Evolutionary conservation across 352 stramenopile genomes (phyloP), one percentile per base, ranked within the genome.

Genomic region (Aphanomyces astaci): DNA sequence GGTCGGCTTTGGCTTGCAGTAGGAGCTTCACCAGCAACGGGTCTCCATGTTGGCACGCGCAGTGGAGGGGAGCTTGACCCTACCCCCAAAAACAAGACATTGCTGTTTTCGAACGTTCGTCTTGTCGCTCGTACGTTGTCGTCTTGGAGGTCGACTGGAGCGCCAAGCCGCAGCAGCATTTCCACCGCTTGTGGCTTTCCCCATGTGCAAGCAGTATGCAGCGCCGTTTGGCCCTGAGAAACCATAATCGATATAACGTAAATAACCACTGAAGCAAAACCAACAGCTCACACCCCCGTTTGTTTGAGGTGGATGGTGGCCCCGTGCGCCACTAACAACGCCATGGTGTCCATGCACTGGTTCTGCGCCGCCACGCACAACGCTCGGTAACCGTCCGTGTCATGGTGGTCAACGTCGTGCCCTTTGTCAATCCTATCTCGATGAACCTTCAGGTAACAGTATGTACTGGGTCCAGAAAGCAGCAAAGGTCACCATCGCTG

Each of bases 121-220:
- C n/a, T n/a, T n/a, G n/a, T n/a, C n/a, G 30, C 55, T 63, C 65
- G 36, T 67, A 88, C 78, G 13, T 84, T 72, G 9, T 68, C 70
- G 62, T 90, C 81, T 17, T 71, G 71, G 17, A 68, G 56, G 5
- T 77, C 57, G 27, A 75, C 55, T 11, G 48, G 70, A 11, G 80
- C 76, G 7, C 76, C 60, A 22, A 76, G 71, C 4, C 52, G 30
- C 4, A 90, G 33, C 0, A 90, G 69, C 43, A 86, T 30, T 15
- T 74, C 66, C 1, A 77, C 78, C 24, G 78, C 75, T 52, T 78
- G 72, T 24, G 77, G 67, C 9, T 72, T 72, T 2, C 81, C 80
- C 81, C 81, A 90, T 15, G 73, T 84, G 45, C 81, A 82, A 3
- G 80, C 80, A 9, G 78, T 67, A 45, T 88, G 80, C 32, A 88